These are phyloP conservation scores for Aspergillus neotritici DNA, from an alignment of 2,329 filamentous ascomycete species.

Conservation along the genomic window DNA sequence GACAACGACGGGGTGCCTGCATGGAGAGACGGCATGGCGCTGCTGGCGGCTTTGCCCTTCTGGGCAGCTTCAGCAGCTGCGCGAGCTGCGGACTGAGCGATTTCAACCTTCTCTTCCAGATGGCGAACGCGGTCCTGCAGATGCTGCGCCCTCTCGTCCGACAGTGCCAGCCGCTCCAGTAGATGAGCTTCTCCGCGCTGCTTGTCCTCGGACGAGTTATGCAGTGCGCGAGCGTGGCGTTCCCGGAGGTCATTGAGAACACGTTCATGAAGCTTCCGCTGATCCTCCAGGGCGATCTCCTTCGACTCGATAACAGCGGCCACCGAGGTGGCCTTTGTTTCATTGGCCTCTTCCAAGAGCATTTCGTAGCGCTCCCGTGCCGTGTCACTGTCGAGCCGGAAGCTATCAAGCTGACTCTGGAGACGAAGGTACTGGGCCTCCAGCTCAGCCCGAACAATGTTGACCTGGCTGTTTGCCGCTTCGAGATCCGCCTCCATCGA, in stretches of 20 bases:
- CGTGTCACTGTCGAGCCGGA: conserved; percentile 73
- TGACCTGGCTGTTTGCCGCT: conserved; percentile 76
- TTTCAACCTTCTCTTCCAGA: conserved; percentile 84
- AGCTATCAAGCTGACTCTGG: conserved; percentile 69
- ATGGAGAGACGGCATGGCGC: conserved; percentile 36
- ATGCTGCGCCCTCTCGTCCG: conserved; percentile 77
- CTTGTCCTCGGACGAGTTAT: conserved; percentile 72
- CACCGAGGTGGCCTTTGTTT: conserved; percentile 58
- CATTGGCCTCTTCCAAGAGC: conserved; percentile 73
- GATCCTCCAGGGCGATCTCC: conserved; percentile 51
- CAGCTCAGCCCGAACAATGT: conserved; percentile 72
- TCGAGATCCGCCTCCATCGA: conserved; percentile 78
- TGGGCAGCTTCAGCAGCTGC: conserved; percentile 74
- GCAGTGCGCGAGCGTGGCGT: conserved; percentile 68
- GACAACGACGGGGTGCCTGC: conserved; percentile 45
- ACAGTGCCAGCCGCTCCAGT: conserved; percentile 72
- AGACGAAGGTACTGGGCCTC: conserved; percentile 71
- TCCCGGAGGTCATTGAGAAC: conserved; percentile 68
- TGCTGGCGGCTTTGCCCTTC: conserved; percentile 45
- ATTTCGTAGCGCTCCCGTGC: conserved; percentile 76
- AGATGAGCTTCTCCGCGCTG: conserved; percentile 74
- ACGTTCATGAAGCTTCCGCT: conserved; percentile 63
- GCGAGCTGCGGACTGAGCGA: conserved; percentile 79
- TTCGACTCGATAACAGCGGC: conserved; percentile 50
- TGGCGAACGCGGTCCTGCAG: conserved; percentile 78